A percentile compares a stretch with the other conserved stretches of the same genome.
phyloP scores from a whole-genome alignment of 116 monocot species.

The Zostera marina region DNA sequence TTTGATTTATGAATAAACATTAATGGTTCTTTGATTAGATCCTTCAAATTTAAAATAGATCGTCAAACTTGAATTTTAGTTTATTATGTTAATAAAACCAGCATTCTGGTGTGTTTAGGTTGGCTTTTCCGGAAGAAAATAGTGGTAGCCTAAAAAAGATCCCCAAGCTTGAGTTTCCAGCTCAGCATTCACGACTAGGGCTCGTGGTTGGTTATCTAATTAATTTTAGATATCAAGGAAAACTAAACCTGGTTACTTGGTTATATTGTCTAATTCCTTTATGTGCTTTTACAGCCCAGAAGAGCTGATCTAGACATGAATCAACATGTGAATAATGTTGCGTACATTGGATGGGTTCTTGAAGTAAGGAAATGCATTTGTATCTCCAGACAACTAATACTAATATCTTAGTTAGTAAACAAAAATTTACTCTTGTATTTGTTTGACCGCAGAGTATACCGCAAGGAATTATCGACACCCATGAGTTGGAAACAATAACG shows the following conservation, averaged over 20 bases:
- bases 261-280: not conserved
- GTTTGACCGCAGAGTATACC: conserved; percentile 55
- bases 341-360: conserved; percentile 98
- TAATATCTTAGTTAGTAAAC: too few species aligned
- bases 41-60: not conserved
- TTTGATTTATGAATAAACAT: not conserved
- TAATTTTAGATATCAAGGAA: not conserved
- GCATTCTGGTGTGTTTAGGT: conserved; percentile 19
- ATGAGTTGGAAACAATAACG: conserved; percentile 91
- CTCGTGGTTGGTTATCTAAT: conserved; percentile 48
- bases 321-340: conserved; percentile 80
- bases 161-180: conserved; percentile 70
- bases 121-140: conserved; percentile 83
- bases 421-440: not conserved
- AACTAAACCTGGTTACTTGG: not conserved
- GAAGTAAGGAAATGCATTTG: conserved; percentile 36
- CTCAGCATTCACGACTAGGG: conserved; percentile 44
- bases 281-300: conserved; percentile 49
- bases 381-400: too few species aligned
- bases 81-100: not conserved
- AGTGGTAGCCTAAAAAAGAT: conserved; percentile 87
- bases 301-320: conserved; percentile 99
- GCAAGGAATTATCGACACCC: conserved; percentile 84
- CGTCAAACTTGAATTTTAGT: not conserved
- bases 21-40: too few species aligned